Evolutionary conservation across 192 early-diverging fungal species (phyloP).

Genomic region (Thamnidium elegans): DNA sequence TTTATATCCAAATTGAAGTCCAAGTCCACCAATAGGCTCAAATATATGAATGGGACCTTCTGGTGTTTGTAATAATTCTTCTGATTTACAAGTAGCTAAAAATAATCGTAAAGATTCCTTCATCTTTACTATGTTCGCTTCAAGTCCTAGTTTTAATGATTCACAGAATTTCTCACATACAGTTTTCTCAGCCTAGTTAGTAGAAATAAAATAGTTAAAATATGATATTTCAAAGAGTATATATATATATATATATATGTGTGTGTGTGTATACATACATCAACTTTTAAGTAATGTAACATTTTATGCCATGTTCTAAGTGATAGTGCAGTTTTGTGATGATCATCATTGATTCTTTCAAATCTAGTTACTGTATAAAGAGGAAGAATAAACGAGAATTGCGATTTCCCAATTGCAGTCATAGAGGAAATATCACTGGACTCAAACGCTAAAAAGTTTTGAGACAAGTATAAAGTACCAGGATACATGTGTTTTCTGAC

Average conservation of each 20-base stretch:
- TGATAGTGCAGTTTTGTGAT: slow-evolving; percentile 64
- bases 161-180: slow-evolving; percentile 81
- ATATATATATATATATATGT: neutral
- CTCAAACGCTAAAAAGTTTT: slow-evolving; percentile 80
- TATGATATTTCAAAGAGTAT: neutral
- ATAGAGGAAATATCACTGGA: slow-evolving; percentile 56
- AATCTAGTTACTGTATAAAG: slow-evolving; percentile 88
- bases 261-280: too few relatives aligned
- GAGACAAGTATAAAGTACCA: slow-evolving; percentile 84
- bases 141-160: slow-evolving; percentile 67
- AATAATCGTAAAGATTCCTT: slow-evolving; percentile 70
- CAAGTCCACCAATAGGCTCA: slow-evolving; percentile 53
- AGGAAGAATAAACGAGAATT: slow-evolving; percentile 78
- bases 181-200: slow-evolving; percentile 50
- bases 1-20: slow-evolving; percentile 69
- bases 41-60: slow-evolving; percentile 20
- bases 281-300: slow-evolving; percentile 75
- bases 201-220: neutral
- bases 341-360: slow-evolving; percentile 73
- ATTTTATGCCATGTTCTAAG: slow-evolving; percentile 93
- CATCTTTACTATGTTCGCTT: slow-evolving; percentile 71
- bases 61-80: slow-evolving; percentile 62
- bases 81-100: slow-evolving; percentile 76
- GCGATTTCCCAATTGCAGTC: slow-evolving; percentile 26
- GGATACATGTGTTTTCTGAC: slow-evolving; percentile 26